A percentile compares a stretch with the other conserved stretches of the same genome.
These are phyloP conservation scores for Solanum hybrid DNA, from an alignment of 305 asterid genomes.

Conservation along the genomic window DNA sequence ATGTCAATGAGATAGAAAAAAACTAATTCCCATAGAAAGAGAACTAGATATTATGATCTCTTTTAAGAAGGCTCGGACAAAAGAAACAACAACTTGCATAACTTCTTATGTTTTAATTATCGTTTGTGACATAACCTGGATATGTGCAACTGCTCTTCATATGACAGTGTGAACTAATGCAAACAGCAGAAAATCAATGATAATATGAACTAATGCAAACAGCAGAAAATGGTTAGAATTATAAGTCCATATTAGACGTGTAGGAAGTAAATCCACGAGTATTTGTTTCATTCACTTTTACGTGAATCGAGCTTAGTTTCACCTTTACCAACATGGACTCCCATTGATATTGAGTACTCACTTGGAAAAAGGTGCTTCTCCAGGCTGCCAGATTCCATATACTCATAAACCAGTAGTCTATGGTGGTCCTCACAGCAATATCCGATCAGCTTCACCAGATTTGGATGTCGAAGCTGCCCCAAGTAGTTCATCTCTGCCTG, in stretches of 20 bases:
- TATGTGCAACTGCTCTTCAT: neutral
- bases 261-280: neutral
- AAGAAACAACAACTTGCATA: neutral
- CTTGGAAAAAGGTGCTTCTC: constrained; percentile 80
- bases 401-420: constrained; percentile 80
- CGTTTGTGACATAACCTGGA: neutral
- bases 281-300: neutral
- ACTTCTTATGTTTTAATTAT: neutral
- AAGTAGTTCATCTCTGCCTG: constrained; percentile 92
- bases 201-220: neutral
- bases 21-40: neutral
- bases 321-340: neutral
- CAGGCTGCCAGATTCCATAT: constrained; percentile 91
- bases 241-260: neutral
- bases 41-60: neutral
- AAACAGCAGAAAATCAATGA: neutral
- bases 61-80: neutral
- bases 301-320: neutral
- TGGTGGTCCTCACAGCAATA: constrained; percentile 94
- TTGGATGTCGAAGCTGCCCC: constrained; percentile 77
- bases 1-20: neutral
- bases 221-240: neutral
- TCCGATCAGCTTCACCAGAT: constrained; percentile 82
- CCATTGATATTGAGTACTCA: constrained; percentile 28
- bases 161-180: neutral